phyloP scores from a whole-genome alignment of 2,329 filamentous ascomycete species.

The Alternaria gaisen region DNA sequence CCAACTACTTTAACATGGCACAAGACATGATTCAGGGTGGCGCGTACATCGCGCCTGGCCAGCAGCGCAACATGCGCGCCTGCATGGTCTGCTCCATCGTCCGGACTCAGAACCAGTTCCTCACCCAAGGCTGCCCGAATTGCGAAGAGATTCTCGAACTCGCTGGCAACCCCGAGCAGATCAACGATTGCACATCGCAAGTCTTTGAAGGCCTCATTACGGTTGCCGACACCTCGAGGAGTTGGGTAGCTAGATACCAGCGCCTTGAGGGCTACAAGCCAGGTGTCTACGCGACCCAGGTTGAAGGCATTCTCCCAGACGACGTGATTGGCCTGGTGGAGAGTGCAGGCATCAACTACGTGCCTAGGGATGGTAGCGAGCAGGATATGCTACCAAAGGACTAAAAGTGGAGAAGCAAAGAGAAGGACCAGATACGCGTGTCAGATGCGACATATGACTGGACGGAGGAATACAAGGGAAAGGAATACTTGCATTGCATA shows the following conservation, averaged over 20 bases:
- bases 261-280: conserved; percentile 86
- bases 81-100: conserved; percentile 99
- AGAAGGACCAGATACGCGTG: background rate
- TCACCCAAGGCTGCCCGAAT: conserved; percentile 89
- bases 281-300: conserved; percentile 94
- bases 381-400: conserved; percentile 49
- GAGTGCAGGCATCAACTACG: conserved; percentile 68
- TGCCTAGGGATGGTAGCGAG: conserved; percentile 57
- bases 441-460: too few species aligned
- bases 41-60: conserved; percentile 76
- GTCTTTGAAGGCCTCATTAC: conserved; percentile 94
- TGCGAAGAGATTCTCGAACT: conserved; percentile 93
- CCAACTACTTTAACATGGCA: background rate
- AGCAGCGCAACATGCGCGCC: conserved; percentile 87
- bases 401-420: conserved; percentile 5
- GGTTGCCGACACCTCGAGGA: conserved; percentile 79
- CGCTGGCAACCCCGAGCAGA: conserved; percentile 77
- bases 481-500: conserved; percentile 21
- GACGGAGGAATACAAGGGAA: too few species aligned
- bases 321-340: conserved; percentile 66
- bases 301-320: conserved; percentile 76
- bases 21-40: conserved; percentile 45
- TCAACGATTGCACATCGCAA: conserved; percentile 92
- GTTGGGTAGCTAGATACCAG: conserved; percentile 98
- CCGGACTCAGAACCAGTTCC: conserved; percentile 83